Evolutionary conservation across 495 filamentous ascomycete genomes (phyloP), one percentile per base, ranked within the genome.

Genomic region (Penicillium waksmanii): DNA sequence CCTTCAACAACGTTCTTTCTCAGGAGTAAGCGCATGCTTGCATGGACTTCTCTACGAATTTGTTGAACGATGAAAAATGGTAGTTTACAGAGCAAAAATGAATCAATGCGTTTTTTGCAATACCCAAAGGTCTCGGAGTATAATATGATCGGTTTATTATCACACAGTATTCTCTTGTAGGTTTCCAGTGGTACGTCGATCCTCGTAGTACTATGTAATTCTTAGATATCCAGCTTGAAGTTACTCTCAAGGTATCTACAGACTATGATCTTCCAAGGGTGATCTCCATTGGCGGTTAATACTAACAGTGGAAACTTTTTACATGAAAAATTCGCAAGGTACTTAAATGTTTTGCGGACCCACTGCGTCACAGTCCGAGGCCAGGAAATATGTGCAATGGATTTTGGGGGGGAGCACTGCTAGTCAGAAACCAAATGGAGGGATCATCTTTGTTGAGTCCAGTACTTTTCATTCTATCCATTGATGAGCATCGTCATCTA

Each of bases 1-100:
- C 66, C 31, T 87, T 85, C 78, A 57, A 72, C 57, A 78, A 76
- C 64, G 74, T 81, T 65, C 71, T 87, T 55, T 65, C 77, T 70
- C 84, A 87, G 73, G 73, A 83, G 57, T 87, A 84, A 72, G 69
- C 56, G 58, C 62, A 44, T 61, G 60, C 55, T 55, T 19, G 9
- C 46, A 27, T 48, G 21, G 15, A 33, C 55, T 62, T 57, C 55
- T 61, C 25, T 59, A 61, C 62, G 56, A 56, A 57, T 60, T 57
- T 25, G 57, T 53, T 61, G 61, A 59, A 62, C 53, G 57, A 60
- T 62, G 62, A 64, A 62, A 72, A 68, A 67, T 62, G 60, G 56
- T 72, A 70, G 67, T 69, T 57, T 57, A 9, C 57, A 59, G 59
- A 62, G 65, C 64, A 69, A 69, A 69, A 70, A 66, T 72, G 66